Percentiles rank a stretch among this genome's conserved stretches.
Evolutionary conservation across 169 alveolate genomes (phyloP).

Genomic region (Ichthyophthirius multifiliis): DNA sequence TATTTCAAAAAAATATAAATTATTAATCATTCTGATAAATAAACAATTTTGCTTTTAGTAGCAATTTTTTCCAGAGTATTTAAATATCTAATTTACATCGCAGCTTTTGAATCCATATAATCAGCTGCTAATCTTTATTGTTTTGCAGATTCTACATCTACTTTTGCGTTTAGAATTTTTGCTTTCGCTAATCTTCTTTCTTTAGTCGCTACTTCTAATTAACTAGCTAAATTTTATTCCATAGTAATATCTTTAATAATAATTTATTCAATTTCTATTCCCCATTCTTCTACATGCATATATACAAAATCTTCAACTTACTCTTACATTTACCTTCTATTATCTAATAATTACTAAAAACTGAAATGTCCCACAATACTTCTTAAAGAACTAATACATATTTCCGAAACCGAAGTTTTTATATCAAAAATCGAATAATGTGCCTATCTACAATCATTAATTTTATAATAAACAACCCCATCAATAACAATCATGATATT

Average conservation of each 20-base stretch:
- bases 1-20: too few species aligned
- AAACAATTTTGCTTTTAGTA: slow-evolving; percentile 20
- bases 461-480: not conserved
- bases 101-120: slow-evolving; percentile 36
- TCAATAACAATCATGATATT: not conserved
- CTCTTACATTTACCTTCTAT: slow-evolving; percentile 13
- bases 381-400: not conserved
- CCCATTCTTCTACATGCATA: slow-evolving; percentile 4
- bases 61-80: slow-evolving; percentile 25
- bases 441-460: not conserved
- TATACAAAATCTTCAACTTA: not conserved
- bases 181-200: slow-evolving; percentile 41
- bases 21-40: slow-evolving; percentile 11
- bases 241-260: slow-evolving; percentile 31
- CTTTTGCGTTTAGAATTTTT: slow-evolving; percentile 25
- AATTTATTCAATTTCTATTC: slow-evolving; percentile 34
- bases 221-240: slow-evolving; percentile 14
- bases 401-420: not conserved
- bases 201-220: slow-evolving; percentile 35
- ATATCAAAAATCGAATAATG: not conserved
- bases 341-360: not conserved
- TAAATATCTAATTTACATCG: slow-evolving; percentile 42
- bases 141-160: slow-evolving; percentile 45
- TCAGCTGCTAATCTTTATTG: slow-evolving; percentile 38
- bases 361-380: not conserved